Percentiles rank a stretch among this genome's conserved stretches.
These are phyloP conservation scores for Aspergillus nomiae DNA, from an alignment of 2,329 filamentous ascomycete species.

Conservation along the genomic window DNA sequence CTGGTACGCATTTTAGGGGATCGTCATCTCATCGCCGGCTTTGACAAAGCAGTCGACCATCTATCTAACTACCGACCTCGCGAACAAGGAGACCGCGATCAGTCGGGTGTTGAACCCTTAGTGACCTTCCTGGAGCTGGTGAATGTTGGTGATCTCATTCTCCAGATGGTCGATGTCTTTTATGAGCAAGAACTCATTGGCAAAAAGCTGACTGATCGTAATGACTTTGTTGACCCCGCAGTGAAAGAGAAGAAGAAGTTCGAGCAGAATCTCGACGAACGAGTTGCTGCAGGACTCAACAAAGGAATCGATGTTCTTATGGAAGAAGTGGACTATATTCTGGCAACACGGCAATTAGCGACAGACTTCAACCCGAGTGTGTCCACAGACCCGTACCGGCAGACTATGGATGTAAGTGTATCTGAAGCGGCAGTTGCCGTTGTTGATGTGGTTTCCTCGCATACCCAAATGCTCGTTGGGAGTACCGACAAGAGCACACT, in stretches of 20 bases:
- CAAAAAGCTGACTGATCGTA: constrained; percentile 80
- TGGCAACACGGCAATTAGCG: constrained; percentile 80
- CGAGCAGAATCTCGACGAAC: constrained; percentile 97
- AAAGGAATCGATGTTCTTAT: constrained; percentile 98
- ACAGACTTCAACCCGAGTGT: constrained; percentile 83
- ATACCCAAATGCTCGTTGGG: constrained; percentile 89
- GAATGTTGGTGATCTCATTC: constrained; percentile 95
- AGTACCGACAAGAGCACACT: constrained; percentile 98
- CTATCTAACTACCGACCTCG: constrained; percentile 89
- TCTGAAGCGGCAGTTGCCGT: constrained; percentile 78
- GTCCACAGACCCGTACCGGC: constrained; percentile 35
- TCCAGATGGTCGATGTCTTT: constrained; percentile 98
- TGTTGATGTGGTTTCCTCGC: constrained; percentile 80
- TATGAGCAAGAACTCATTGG: constrained; percentile 91
- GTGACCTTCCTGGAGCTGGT: constrained; percentile 96
- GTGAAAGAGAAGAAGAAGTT: constrained; percentile 97
- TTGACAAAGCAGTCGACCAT: constrained; percentile 89
- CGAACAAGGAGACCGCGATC: constrained; percentile 64
- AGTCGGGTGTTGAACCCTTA: constrained; percentile 79
- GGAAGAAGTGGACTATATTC: constrained; percentile 96
- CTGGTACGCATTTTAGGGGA: constrained; percentile 82
- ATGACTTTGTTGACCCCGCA: constrained; percentile 91
- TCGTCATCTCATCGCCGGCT: constrained; percentile 87
- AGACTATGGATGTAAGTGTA: constrained; percentile 58
- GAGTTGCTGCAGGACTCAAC: constrained; percentile 91